A percentile compares a stretch with the other conserved stretches of the same genome.
These are phyloP conservation scores for Rhinocladiella mackenziei DNA, from an alignment of 2,329 filamentous ascomycete species.

Conservation along the genomic window DNA sequence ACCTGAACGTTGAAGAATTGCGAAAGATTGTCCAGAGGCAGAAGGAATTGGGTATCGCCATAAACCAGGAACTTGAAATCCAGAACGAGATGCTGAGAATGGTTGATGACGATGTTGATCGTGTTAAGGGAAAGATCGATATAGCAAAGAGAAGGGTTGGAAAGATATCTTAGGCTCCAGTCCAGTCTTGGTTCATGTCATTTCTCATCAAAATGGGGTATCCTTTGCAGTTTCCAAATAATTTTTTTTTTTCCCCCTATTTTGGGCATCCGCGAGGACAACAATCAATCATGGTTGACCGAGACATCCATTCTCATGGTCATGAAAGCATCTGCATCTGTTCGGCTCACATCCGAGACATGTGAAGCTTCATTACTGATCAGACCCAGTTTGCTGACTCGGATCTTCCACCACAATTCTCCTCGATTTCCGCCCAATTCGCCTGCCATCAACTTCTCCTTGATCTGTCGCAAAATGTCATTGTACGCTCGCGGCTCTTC, in stretches of 20 bases:
- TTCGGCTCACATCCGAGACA: conserved; percentile 7
- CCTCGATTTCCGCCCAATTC: conserved; percentile 70
- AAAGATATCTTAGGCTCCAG: conserved; percentile 41
- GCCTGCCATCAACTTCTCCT: conserved; percentile 64
- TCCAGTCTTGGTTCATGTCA: background rate
- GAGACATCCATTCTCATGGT: background rate
- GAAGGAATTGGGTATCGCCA: conserved; percentile 59
- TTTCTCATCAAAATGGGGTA: conserved; percentile 8
- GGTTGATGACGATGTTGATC: conserved; percentile 56
- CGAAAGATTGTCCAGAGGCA: conserved; percentile 56
- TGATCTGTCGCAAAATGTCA: conserved; percentile 65
- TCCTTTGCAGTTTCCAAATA: conserved; percentile 1
- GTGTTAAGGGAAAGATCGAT: conserved; percentile 45
- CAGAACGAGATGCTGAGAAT: conserved; percentile 59
- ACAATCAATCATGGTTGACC: conserved; percentile 3
- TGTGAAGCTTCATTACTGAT: conserved; percentile 42
- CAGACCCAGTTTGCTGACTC: conserved; percentile 65
- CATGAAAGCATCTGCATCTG: conserved; percentile 18
- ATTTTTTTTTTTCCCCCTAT: background rate
- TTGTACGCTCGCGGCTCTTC: conserved; percentile 79
- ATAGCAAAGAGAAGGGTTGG: conserved; percentile 46
- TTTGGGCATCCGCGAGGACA: background rate
- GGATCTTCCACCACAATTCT: conserved; percentile 77
- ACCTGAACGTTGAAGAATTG: conserved; percentile 56
- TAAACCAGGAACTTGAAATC: conserved; percentile 59